Evolutionary conservation across 2,329 filamentous ascomycete species (phyloP).

Genomic region (Pseudovirgaria hyperparasitica): DNA sequence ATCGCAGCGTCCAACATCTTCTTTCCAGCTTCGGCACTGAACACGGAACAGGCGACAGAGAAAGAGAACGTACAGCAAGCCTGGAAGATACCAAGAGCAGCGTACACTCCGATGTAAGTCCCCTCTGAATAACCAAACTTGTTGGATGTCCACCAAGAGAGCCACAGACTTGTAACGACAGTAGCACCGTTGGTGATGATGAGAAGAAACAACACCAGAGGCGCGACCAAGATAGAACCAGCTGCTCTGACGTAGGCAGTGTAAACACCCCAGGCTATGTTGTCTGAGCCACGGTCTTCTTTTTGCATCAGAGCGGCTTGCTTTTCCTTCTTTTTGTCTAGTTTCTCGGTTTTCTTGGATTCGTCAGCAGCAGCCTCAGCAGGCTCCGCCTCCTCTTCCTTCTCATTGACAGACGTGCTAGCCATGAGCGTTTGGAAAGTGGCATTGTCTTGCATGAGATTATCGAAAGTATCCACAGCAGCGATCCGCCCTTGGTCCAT

Average conservation of each 20-base stretch:
- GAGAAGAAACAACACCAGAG: constrained; percentile 50
- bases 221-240: constrained; percentile 55
- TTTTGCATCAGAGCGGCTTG: constrained; percentile 56
- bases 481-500: constrained; percentile 78
- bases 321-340: constrained; percentile 30
- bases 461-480: constrained; percentile 79
- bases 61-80: constrained; percentile 69
- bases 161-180: constrained; percentile 79
- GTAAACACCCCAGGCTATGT: constrained; percentile 72
- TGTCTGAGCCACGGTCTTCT: constrained; percentile 58
- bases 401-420: constrained; percentile 56
- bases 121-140: constrained; percentile 56
- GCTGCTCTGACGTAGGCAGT: constrained; percentile 64
- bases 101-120: constrained; percentile 58
- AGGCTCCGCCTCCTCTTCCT: constrained; percentile 31
- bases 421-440: constrained; percentile 74
- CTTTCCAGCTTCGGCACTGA: constrained; percentile 72
- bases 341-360: constrained; percentile 39
- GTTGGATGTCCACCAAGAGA: constrained; percentile 84
- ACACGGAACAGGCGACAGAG: constrained; percentile 62
- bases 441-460: constrained; percentile 67
- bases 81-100: constrained; percentile 58
- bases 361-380: constrained; percentile 45
- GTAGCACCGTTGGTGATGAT: constrained; percentile 69
- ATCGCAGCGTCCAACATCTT: constrained; percentile 72